Evolutionary conservation across 495 filamentous ascomycete genomes (phyloP).

Genomic region (Venustampulla echinocandica): DNA sequence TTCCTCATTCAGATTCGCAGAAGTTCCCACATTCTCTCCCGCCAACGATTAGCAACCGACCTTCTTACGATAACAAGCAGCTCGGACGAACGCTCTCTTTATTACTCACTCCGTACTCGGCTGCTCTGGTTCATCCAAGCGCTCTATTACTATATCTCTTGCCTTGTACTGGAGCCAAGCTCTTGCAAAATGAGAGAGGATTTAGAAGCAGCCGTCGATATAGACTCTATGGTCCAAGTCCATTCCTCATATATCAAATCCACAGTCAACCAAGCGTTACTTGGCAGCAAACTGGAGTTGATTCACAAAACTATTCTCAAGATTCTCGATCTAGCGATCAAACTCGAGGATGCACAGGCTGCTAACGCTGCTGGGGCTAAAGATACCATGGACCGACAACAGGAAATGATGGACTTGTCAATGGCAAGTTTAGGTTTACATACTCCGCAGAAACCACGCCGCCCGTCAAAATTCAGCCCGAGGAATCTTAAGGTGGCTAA

Average conservation of each 20-base stretch:
- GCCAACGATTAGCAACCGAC: conserved; percentile 37
- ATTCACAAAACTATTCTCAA: conserved; percentile 58
- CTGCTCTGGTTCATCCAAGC: conserved; percentile 73
- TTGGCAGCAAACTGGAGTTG: conserved; percentile 52
- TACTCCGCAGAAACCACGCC: conserved; percentile 29
- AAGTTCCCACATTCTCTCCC: conserved; percentile 58
- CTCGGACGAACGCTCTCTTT: conserved; percentile 33
- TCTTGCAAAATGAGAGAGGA: conserved; percentile 40
- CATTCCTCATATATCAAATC: conserved; percentile 55
- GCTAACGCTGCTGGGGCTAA: conserved; percentile 23
- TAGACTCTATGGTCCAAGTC: conserved; percentile 70
- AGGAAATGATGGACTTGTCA: conserved; percentile 23
- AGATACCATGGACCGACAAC: conserved; percentile 27
- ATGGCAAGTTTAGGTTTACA: conserved; percentile 23
- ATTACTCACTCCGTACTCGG: conserved; percentile 58
- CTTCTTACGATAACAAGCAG: conserved; percentile 9
- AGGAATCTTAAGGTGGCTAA: conserved; percentile 1
- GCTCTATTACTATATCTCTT: conserved; percentile 65
- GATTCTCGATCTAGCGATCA: conserved; percentile 49
- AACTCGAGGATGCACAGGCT: conserved; percentile 38
- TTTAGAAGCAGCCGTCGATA: conserved; percentile 55
- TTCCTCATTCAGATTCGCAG: conserved; percentile 72
- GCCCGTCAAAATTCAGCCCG: conserved; percentile 20
- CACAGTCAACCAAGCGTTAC: conserved; percentile 56
- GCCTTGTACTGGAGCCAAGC: conserved; percentile 56